A percentile compares a stretch with the other conserved stretches of the same genome.
Conservation (phyloP, 345 rosid species). For the Raphanus sativus region DNA sequence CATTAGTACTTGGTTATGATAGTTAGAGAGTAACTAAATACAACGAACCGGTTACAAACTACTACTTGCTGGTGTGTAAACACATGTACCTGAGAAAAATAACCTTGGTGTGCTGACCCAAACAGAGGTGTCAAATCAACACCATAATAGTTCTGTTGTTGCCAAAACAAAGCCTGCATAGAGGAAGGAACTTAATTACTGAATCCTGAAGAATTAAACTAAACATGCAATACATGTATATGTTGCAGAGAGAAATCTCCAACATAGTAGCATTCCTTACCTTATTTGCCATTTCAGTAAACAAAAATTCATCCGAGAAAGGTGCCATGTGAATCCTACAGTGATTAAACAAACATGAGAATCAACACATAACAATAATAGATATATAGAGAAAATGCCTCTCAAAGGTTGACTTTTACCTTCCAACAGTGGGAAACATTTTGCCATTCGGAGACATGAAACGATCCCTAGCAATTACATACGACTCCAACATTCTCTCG, state of each 20-base stretch:
- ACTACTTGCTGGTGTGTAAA: background rate
- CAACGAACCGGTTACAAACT: background rate
- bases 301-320: conserved; percentile 94
- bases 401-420: conserved; percentile 48
- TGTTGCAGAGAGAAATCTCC: background rate
- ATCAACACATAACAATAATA: background rate
- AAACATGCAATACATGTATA: background rate
- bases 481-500: conserved; percentile 97
- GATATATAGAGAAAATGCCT: background rate
- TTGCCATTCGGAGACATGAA: conserved; percentile 81
- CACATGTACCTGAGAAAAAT: conserved; percentile 85
- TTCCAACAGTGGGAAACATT: conserved; percentile 94
- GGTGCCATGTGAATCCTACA: conserved; percentile 99
- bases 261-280: conserved; percentile 42
- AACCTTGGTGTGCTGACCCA: conserved; percentile 87
- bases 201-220: background rate
- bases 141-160: conserved; percentile 88
- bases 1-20: conserved; percentile 16
- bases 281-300: conserved; percentile 97
- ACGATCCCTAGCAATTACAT: conserved; percentile 96
- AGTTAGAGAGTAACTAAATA: background rate
- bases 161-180: conserved; percentile 94
- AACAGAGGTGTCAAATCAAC: conserved; percentile 82
- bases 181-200: background rate
- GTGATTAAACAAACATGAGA: conserved; percentile 17